A percentile compares a stretch with the other conserved stretches of the same genome.
These are phyloP conservation scores for Cordyceps cateniannulata DNA, from an alignment of 2,329 filamentous ascomycete species.

Conservation along the genomic window DNA sequence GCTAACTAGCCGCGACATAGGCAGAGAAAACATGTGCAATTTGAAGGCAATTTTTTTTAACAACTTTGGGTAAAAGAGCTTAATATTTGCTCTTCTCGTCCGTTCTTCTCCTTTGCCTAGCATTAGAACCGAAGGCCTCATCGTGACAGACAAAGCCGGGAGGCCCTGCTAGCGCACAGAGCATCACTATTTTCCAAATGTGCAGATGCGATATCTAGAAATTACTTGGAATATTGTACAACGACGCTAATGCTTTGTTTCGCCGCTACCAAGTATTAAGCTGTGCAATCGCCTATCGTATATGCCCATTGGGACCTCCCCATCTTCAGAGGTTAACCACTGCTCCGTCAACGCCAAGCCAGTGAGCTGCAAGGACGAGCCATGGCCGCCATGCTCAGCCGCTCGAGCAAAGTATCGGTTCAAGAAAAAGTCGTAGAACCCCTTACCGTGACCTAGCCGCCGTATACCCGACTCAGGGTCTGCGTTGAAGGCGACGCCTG, in stretches of 20 bases:
- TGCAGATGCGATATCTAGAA: no score
- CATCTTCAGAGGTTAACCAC: conserved; percentile 53
- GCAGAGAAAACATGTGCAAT: no score
- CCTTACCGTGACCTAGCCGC: conserved; percentile 87
- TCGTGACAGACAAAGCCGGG: no score
- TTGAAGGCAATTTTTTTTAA: no score
- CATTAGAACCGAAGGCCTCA: no score
- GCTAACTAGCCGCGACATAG: no score
- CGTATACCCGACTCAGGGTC: conserved; percentile 51
- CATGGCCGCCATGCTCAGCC: conserved; percentile 27
- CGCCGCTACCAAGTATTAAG: conserved; percentile 65
- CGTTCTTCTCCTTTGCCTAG: no score
- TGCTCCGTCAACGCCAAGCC: conserved; percentile 85
- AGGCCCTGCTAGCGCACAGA: no score
- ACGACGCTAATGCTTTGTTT: conserved; percentile 38
- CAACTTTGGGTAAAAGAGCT: no score
- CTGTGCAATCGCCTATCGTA: conserved; percentile 78
- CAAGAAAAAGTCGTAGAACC: conserved; percentile 94
- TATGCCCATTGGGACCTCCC: conserved; percentile 65
- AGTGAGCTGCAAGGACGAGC: conserved; percentile 48
- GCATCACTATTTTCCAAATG: no score
- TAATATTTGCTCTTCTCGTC: no score
- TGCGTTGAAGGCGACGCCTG: conserved; percentile 84
- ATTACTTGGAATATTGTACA: not conserved
- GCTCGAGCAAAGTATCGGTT: conserved; percentile 57